phyloP scores from a whole-genome alignment of 148 eudicot species.

The Pouteria glomerata region DNA sequence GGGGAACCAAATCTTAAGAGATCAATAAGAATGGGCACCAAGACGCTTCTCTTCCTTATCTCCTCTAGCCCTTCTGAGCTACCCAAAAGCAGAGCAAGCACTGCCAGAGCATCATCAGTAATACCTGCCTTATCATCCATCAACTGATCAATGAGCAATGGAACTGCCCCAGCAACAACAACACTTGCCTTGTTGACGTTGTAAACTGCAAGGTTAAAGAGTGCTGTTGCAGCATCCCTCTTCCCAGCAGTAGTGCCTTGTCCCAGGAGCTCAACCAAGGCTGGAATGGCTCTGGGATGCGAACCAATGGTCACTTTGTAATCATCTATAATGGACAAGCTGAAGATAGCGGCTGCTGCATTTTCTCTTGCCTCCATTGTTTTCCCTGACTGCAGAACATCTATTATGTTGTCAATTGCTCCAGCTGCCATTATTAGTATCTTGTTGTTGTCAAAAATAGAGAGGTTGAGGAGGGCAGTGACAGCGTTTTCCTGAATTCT shows the following conservation, averaged over 20 bases:
- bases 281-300: slow-evolving; percentile 32
- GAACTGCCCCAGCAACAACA: slow-evolving; percentile 40
- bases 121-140: slow-evolving; percentile 60
- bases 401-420: slow-evolving; percentile 32
- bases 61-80: slow-evolving; percentile 43
- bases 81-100: slow-evolving; percentile 44
- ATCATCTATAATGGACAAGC: slow-evolving; percentile 48
- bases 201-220: slow-evolving; percentile 42
- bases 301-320: slow-evolving; percentile 48
- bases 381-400: slow-evolving; percentile 40
- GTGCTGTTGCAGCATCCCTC: slow-evolving; percentile 54
- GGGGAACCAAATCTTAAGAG: slow-evolving; percentile 44
- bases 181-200: slow-evolving; percentile 26
- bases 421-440: slow-evolving; percentile 43
- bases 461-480: slow-evolving; percentile 61
- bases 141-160: slow-evolving; percentile 44
- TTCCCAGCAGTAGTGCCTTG: slow-evolving; percentile 48
- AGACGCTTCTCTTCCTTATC: slow-evolving; percentile 31
- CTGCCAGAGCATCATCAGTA: slow-evolving; percentile 52
- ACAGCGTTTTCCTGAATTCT: slow-evolving; percentile 57
- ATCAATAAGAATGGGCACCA: slow-evolving; percentile 44
- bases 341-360: slow-evolving; percentile 59
- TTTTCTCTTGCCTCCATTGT: slow-evolving; percentile 59
- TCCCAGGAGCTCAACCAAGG: slow-evolving; percentile 34
- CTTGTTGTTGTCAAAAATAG: slow-evolving; percentile 52